A percentile compares a stretch with the other conserved stretches of the same genome.
Conservation (phyloP, 768 basidiomycete genomes). For the Candolleomyces aberdarensis region DNA sequence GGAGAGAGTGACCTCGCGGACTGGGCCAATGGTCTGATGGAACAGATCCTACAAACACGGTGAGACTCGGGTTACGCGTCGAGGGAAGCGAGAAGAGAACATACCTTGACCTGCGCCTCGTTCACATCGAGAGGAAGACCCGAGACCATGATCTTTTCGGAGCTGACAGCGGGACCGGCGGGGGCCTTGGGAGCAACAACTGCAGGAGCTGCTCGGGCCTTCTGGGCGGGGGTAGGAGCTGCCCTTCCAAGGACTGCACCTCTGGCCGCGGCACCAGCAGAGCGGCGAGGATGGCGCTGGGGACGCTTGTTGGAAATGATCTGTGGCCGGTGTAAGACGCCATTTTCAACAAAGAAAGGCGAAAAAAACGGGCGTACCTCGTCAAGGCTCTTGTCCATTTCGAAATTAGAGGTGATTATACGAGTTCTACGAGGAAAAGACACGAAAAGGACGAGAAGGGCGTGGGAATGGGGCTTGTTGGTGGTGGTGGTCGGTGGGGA, state of each 20-base stretch:
- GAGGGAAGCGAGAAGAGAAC: conserved; percentile 17
- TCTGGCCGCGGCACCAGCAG: conserved; percentile 36
- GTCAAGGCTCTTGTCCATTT: conserved; percentile 84
- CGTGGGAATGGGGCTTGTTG: conserved; percentile 17
- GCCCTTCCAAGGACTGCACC: conserved; percentile 59
- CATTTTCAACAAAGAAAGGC: conserved; percentile 2
- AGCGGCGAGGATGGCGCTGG: conserved; percentile 38
- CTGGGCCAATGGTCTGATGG: conserved; percentile 82
- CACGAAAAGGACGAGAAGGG: conserved; percentile 16
- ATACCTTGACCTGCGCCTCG: conserved; percentile 88
- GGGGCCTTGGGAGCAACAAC: conserved; percentile 41
- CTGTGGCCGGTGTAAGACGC: conserved; percentile 29
- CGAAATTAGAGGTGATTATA: conserved; percentile 11
- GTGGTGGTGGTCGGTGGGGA: conserved; percentile 33
- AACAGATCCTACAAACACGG: conserved; percentile 77
- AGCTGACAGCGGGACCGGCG: conserved; percentile 40
- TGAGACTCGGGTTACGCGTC: not conserved
- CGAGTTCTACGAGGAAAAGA: not conserved
- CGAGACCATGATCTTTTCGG: conserved; percentile 94
- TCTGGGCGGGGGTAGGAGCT: conserved; percentile 43
- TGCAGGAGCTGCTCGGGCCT: conserved; percentile 47
- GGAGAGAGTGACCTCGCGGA: conserved; percentile 79
- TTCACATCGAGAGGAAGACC: conserved; percentile 93
- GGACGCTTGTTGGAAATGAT: conserved; percentile 64
- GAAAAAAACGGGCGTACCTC: conserved; percentile 48